These are phyloP conservation scores for Tolypocladium ophioglossoides DNA, from an alignment of 2,329 filamentous ascomycete genomes.

Conservation along the genomic window DNA sequence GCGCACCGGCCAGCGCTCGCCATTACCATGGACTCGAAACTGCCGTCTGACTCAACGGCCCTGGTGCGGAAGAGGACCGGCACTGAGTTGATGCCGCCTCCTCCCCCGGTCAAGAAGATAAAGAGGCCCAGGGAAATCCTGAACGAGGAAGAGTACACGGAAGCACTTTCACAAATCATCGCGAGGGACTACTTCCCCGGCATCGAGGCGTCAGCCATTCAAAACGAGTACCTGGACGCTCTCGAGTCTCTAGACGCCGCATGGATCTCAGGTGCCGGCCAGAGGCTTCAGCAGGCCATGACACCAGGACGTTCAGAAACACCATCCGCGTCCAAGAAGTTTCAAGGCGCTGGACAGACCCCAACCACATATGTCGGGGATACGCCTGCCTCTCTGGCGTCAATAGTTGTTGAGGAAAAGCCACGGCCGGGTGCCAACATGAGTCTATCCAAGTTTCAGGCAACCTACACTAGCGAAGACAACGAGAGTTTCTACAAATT, in stretches of 20 bases:
- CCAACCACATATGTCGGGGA: slow-evolving; percentile 59
- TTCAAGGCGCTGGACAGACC: slow-evolving; percentile 35
- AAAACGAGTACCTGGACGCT: slow-evolving; percentile 87
- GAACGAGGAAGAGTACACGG: slow-evolving; percentile 89
- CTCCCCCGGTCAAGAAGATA: slow-evolving; percentile 75
- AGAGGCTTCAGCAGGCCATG: slow-evolving; percentile 66
- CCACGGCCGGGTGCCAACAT: slow-evolving; percentile 61
- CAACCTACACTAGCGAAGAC: slow-evolving; percentile 93
- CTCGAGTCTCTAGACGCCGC: slow-evolving; percentile 72
- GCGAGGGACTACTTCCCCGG: slow-evolving; percentile 95
- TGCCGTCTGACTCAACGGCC: slow-evolving; percentile 34
- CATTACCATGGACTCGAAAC: slow-evolving; percentile 24
- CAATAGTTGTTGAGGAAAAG: slow-evolving; percentile 25
- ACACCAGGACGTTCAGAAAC: slow-evolving; percentile 51
- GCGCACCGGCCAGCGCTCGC: neutral
- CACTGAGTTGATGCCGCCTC: slow-evolving; percentile 70
- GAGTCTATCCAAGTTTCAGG: slow-evolving; percentile 76
- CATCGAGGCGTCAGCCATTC: slow-evolving; percentile 71
- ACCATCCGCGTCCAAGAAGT: slow-evolving; percentile 12
- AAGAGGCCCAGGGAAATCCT: slow-evolving; percentile 82
- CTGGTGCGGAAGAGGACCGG: slow-evolving; percentile 62
- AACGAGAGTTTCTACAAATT: slow-evolving; percentile 95
- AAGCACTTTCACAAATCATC: slow-evolving; percentile 86
- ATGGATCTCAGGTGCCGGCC: slow-evolving; percentile 79
- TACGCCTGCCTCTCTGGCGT: slow-evolving; percentile 55